Base-by-base conservation (phyloP, 441 rosid genomes). In the Flueggea neowawraea region DNA sequence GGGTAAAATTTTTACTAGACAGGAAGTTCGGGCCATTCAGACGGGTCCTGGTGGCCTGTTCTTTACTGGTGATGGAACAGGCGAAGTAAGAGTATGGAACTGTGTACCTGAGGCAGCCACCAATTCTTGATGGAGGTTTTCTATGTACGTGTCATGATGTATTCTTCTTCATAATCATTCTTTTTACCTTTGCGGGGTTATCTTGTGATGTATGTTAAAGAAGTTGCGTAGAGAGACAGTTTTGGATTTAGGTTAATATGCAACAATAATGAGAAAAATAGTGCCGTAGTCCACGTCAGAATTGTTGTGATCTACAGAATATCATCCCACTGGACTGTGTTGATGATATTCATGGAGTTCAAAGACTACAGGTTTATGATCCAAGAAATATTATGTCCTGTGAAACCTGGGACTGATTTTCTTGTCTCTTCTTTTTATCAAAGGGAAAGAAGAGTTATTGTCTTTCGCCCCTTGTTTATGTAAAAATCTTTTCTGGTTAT, bases 11-110 rank as follows among this genome's bases (percentile, higher is more conserved):
- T 89, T 81, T 71, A 79, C 96, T 7, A 91, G 89, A 74, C 75
- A 88, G 71, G 97, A 91, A 82, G 75, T 91, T 66, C 85, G 97
- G 10, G 82, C 93, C 31, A 78, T 95, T 71, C 90, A 91, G 64
- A 62, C 78, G 0, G 97, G 97, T 60, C 98, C 97, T 0, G 88
- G 84, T 1, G 96, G 93, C 51, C 74, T 95, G 62, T 89, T 95
- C 69, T 89, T 95, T 69, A 89, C 98, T 0, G 97, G 99, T 4
- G 99, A 95, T 14, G 98, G 96, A 64, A 85, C 95, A 17, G 98
- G 98, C 45, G 87, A 79, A 80, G 98, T 89, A 52, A 91, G 76
- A 85, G 99, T 95, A 32, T 91, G 98, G 99, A 86, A 82, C 31
- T 91, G 89, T 83, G 71, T 62, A 56, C 75, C 80, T 1, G 88